Conservation (phyloP, 257 asterid species). For the Solanum piurae region DNA sequence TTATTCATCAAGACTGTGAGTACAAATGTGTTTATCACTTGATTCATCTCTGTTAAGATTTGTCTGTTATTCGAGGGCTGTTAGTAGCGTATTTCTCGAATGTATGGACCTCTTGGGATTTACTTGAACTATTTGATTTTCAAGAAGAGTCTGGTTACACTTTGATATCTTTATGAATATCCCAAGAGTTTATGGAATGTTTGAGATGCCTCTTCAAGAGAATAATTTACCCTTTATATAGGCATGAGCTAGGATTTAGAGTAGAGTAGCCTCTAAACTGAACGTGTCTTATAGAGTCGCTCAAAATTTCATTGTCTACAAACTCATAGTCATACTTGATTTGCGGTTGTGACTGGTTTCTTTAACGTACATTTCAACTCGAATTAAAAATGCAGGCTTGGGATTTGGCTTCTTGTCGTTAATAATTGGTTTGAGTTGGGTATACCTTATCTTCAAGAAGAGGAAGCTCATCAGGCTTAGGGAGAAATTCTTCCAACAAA, state of each 20-base stretch:
- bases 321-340: background rate
- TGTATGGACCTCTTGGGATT: background rate
- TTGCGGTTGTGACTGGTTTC: background rate
- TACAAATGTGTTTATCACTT: background rate
- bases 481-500: slow-evolving; percentile 18
- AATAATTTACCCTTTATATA: background rate
- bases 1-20: background rate
- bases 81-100: background rate
- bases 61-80: background rate
- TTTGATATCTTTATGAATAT: background rate
- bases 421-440: slow-evolving; percentile 29
- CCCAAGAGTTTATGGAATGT: background rate
- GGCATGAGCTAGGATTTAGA: too few species aligned
- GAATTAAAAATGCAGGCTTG: slow-evolving; percentile 23
- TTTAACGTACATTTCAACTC: background rate
- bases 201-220: background rate
- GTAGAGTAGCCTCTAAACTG: too few species aligned
- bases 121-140: background rate
- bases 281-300: too few species aligned
- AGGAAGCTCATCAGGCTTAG: slow-evolving; percentile 24
- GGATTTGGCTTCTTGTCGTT: slow-evolving; percentile 54
- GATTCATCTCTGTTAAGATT: background rate
- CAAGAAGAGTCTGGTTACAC: background rate
- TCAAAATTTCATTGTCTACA: too few species aligned
- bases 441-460: slow-evolving; percentile 40